phyloP scores from a whole-genome alignment of 2,329 filamentous ascomycete genomes.

The Venturia effusa region DNA sequence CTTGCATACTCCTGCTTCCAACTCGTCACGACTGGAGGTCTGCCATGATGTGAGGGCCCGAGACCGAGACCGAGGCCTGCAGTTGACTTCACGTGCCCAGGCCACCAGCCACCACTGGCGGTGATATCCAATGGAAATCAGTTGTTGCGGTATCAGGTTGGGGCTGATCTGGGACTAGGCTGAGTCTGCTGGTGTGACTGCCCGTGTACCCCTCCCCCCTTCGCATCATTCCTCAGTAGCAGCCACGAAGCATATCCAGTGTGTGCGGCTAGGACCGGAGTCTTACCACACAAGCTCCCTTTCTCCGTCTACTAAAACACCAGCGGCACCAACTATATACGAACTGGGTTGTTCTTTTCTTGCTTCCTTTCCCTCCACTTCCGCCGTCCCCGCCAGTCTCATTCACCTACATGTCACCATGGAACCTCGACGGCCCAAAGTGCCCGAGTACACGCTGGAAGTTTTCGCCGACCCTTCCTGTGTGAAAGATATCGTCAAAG shows the following conservation, averaged over 20 bases:
- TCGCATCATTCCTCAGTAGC: not conserved
- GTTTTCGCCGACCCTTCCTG: slow-evolving; percentile 84
- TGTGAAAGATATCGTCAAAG: slow-evolving; percentile 87
- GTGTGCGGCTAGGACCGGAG: not conserved
- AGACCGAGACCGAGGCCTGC: not conserved
- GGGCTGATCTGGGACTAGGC: not conserved
- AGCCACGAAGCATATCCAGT: not conserved
- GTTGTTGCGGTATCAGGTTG: too few relatives aligned
- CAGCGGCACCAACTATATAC: not conserved
- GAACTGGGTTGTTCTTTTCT: too few relatives aligned
- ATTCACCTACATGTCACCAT: slow-evolving; percentile 10
- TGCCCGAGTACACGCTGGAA: slow-evolving; percentile 82
- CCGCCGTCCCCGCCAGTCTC: not conserved
- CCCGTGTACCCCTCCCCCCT: not conserved
- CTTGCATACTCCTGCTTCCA: not conserved
- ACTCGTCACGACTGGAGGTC: not conserved
- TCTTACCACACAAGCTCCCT: not conserved
- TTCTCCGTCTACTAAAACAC: not conserved
- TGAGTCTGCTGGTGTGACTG: not conserved
- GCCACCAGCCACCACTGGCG: too few relatives aligned
- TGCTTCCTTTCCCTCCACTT: not conserved
- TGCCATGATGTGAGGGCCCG: not conserved
- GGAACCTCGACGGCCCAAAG: slow-evolving; percentile 11
- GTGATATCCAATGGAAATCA: too few relatives aligned
- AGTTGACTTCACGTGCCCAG: not conserved